Percentiles rank a stretch among this genome's conserved stretches.
phyloP scores from a whole-genome alignment of 129 eudicot genomes.

The Helianthus tuberosus region DNA sequence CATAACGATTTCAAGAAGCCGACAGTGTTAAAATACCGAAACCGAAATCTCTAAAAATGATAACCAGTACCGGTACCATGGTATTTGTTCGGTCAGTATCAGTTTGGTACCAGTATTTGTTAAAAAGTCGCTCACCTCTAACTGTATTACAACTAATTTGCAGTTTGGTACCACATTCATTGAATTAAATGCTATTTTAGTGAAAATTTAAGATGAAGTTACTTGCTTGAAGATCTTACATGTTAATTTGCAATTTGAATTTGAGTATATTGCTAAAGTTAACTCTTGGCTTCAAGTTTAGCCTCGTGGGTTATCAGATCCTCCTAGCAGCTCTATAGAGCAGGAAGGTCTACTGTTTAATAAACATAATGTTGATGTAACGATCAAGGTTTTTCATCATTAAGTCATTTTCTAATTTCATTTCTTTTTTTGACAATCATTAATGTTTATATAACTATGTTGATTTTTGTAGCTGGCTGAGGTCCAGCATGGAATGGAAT shows the following conservation, averaged over 20 bases:
- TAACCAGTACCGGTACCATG: no score
- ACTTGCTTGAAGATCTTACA: not conserved
- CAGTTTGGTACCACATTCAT: no score
- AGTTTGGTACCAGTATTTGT: no score
- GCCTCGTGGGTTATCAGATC: conserved; percentile 41
- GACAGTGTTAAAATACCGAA: not conserved
- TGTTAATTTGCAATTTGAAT: not conserved
- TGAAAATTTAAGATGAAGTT: not conserved
- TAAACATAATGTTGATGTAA: not conserved
- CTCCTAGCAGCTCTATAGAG: conserved; percentile 34
- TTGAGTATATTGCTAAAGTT: conserved; percentile 21
- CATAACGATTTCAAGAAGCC: not conserved
- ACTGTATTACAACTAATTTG: no score
- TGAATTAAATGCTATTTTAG: not conserved
- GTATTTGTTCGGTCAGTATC: no score
- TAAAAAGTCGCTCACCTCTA: no score
- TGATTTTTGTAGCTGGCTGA: no score
- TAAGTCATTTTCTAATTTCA: no score
- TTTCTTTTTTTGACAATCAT: no score
- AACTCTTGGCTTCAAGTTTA: conserved; percentile 40
- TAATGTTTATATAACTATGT: no score
- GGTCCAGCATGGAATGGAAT: no score
- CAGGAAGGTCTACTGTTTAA: conserved; percentile 42
- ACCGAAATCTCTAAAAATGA: no score
- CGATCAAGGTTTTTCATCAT: conserved; percentile 8